Evolutionary conservation across 2,329 filamentous ascomycete genomes (phyloP).

Genomic region (Botryotinia globosa): DNA sequence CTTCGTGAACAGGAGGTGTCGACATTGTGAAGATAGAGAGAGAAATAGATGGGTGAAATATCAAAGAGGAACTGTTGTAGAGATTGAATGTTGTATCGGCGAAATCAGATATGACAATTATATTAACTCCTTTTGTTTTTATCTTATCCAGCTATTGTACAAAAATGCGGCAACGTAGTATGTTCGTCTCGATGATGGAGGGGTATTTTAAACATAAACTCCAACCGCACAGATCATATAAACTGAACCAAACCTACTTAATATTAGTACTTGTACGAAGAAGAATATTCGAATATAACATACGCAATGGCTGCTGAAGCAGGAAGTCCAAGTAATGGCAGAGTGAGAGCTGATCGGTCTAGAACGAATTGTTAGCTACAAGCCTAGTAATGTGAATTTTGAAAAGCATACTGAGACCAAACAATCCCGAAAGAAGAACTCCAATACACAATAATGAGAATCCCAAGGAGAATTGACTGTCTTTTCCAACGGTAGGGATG

Average conservation of each 20-base stretch:
- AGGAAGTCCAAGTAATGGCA: slow-evolving; percentile 76
- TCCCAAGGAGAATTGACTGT: slow-evolving; percentile 77
- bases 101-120: slow-evolving; percentile 24
- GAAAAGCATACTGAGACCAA: slow-evolving; percentile 71
- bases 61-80: background rate
- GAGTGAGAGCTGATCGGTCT: slow-evolving; percentile 80
- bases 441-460: slow-evolving; percentile 72
- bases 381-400: background rate
- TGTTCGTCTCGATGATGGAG: slow-evolving; percentile 25
- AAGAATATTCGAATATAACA: slow-evolving; percentile 40
- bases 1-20: slow-evolving; percentile 27
- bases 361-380: slow-evolving; percentile 26
- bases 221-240: slow-evolving; percentile 99
- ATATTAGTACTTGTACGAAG: slow-evolving; percentile 23
- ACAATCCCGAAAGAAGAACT: slow-evolving; percentile 71
- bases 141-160: slow-evolving; percentile 38
- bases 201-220: slow-evolving; percentile 75
- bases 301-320: slow-evolving; percentile 90
- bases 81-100: slow-evolving; percentile 13
- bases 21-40: slow-evolving; percentile 31
- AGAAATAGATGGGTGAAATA: background rate
- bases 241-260: slow-evolving; percentile 77
- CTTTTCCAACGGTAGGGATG: slow-evolving; percentile 74
- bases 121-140: slow-evolving; percentile 33
- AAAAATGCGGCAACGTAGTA: slow-evolving; percentile 32